Base-by-base conservation (phyloP, 257 asterid genomes). In the Jacaranda copaia region DNA sequence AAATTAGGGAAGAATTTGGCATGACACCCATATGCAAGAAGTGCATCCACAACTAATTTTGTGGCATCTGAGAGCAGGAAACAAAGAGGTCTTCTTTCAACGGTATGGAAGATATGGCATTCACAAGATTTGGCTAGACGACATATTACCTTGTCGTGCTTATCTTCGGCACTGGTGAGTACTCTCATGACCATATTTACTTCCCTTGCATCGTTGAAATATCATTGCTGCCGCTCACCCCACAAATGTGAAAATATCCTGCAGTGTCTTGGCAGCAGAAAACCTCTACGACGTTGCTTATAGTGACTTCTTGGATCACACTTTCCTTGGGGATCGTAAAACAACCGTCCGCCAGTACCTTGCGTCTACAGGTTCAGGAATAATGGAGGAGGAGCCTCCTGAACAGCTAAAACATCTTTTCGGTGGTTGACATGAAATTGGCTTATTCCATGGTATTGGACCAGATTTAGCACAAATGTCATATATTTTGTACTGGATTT, bases 131-230 rank as follows among this genome's bases (percentile, higher is more conserved):
- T 90, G 96, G 93, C 62, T 76, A 42, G 93, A 90, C 58, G 96
- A 90, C 79, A 77, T 90, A 59, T 74, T 88, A 77, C 96, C 96
- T 38, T 90, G 96, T 67, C 91, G 91, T 43, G 87, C 64, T 77
- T 88, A 90, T 87, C 86, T 90, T 19, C 87, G 93, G 38, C 96
- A 86, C 62, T 90, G 96, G 96, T 90, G 72, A 79, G 96, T 82
- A 48, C 52, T 57, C 14, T n/a, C n/a, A 25, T 25, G 32, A 25
- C 32, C 32, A 25, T 25, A 25, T 25, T 25, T 25, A 25, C 32
- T 25, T 25, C 2, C 32, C 32, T 25, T 25, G 32, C 32, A 25
- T 25, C 32, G 32, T 25, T 25, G 32, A 25, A 61, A 14, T 8
- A 55, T 55, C 25, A 3, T 55, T 3, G 32, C 3, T 32, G 5